Percentiles rank a stretch among this genome's conserved stretches.
These are phyloP conservation scores for Curvularia spicifera DNA, from an alignment of 2,329 filamentous ascomycete species.

Conservation along the genomic window DNA sequence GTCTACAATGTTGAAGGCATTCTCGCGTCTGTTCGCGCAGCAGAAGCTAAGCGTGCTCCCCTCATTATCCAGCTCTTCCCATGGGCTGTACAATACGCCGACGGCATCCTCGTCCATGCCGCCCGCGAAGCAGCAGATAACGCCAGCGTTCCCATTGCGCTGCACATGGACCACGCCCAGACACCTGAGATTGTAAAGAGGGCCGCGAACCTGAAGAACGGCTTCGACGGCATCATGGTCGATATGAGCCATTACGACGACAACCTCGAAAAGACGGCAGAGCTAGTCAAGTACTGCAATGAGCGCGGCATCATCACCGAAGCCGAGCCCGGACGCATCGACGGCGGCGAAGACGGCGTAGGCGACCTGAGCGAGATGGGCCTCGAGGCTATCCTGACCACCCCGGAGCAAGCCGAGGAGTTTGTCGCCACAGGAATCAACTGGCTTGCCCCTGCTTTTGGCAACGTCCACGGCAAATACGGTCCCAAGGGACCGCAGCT, in stretches of 20 bases:
- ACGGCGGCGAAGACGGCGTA: conserved; percentile 77
- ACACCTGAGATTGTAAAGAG: conserved; percentile 66
- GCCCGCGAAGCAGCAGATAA: conserved; percentile 52
- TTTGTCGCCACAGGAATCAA: conserved; percentile 76
- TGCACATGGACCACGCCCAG: conserved; percentile 73
- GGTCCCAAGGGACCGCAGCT: conserved; percentile 65
- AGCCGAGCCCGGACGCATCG: conserved; percentile 73
- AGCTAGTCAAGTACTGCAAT: conserved; percentile 69
- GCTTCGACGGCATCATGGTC: conserved; percentile 55
- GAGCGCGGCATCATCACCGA: conserved; percentile 71
- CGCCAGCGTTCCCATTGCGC: conserved; percentile 62
- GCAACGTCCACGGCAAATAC: conserved; percentile 78
- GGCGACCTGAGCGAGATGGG: conserved; percentile 65
- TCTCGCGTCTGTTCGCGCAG: conserved; percentile 70
- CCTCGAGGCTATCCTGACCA: conserved; percentile 69
- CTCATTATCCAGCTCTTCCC: conserved; percentile 77
- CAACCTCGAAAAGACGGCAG: conserved; percentile 69
- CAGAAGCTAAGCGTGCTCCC: conserved; percentile 70
- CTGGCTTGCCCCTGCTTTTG: conserved; percentile 76
- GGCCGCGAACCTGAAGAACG: conserved; percentile 58
- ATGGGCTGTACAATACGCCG: conserved; percentile 73
- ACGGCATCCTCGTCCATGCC: conserved; percentile 54
- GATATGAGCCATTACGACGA: conserved; percentile 78
- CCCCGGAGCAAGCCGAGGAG: conserved; percentile 70
- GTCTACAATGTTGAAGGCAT: conserved; percentile 75